Percentiles rank a stretch among this genome's conserved stretches.
Evolutionary conservation across 139 green algal genomes (phyloP).

Genomic region (Chara braunii): DNA sequence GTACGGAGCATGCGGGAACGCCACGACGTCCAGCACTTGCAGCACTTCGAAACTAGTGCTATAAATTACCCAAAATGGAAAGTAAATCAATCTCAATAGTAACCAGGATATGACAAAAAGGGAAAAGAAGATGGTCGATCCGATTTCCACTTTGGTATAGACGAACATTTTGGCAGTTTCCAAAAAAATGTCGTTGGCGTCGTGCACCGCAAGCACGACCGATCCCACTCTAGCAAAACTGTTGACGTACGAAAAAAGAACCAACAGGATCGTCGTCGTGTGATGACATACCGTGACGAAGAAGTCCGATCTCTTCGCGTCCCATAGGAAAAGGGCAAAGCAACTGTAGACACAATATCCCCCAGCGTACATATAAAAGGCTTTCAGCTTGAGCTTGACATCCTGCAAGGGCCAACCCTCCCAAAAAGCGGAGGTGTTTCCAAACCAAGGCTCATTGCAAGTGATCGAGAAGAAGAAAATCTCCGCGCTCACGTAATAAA

Average conservation of each 20-base stretch:
- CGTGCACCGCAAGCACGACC: constrained; percentile 67
- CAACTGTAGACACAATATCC: constrained; percentile 31
- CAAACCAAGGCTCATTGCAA: constrained; percentile 5
- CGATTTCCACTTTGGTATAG: constrained; percentile 45
- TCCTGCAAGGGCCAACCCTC: constrained; percentile 14
- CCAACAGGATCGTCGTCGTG: constrained; percentile 25
- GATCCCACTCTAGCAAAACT: constrained; percentile 46
- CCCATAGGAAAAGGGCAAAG: constrained; percentile 31
- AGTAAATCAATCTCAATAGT: constrained; percentile 48
- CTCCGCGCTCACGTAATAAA: constrained; percentile 1
- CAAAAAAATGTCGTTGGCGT: constrained; percentile 67
- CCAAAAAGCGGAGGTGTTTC: constrained; percentile 21
- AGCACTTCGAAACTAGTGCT: constrained; percentile 34
- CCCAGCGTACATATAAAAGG: constrained; percentile 19
- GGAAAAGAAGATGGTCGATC: constrained; percentile 42
- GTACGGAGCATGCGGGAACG: constrained; percentile 24
- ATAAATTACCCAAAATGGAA: constrained; percentile 51
- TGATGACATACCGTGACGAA: constrained; percentile 40
- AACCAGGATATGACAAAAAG: constrained; percentile 53
- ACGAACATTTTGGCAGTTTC: constrained; percentile 63
- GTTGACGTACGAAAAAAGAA: constrained; percentile 27
- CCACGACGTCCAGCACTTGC: constrained; percentile 9
- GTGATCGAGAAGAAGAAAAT: constrained; percentile 7
- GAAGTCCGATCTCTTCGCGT: constrained; percentile 42
- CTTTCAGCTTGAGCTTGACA: constrained; percentile 30